Evolutionary conservation across 1,284 basidiomycete species (phyloP), one percentile per base, ranked within the genome.

Genomic region (Retiboletus fuscus): DNA sequence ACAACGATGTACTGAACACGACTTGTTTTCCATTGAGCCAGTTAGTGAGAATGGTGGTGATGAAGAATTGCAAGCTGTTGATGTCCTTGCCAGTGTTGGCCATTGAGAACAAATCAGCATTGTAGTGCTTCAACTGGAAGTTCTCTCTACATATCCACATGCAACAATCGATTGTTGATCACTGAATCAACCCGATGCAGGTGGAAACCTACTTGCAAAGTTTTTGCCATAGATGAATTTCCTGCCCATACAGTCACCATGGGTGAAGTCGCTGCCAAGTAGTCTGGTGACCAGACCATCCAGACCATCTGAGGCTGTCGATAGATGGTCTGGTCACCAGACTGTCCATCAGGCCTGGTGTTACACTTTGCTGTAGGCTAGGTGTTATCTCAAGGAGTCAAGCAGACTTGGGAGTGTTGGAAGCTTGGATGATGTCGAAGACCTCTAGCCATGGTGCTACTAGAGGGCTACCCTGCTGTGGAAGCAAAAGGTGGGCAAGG

Each of bases 171-270:
- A 57, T 34, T 41, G 28, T 20, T 24, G n/a, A 49, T 34, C 13
- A 58, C 22, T 15, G 55, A 58, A 16, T 20, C 28, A 5, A 1
- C 53, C 10, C 28, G 7, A 39, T 8, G 7, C 34, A 10, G 34
- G 34, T n/a, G 10, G 12, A 61, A 16, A 39, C 64, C 74, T 85
- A 72, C 92, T 93, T 26, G 76, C 82, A 75, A 94, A 96, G 80
- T 93, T 95, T 76, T 90, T 88, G 75, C 97, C 96, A 78, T 97
- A 98, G 83, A 99, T 98, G 39, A 93, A 95, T 84, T 93, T 93
- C 68, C 95, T 95, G 72, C 97, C 97, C 2, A 96, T 98, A 22
- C 97, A 97, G 78, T 98, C 91, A 49, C 82, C 78, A 26, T 77
- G 80, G 73, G 91, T 93, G 83, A 94, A 93, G 78, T 94, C 93